Conservation (phyloP, 1,139 yeast species). For the Diutina ranongensis region DNA sequence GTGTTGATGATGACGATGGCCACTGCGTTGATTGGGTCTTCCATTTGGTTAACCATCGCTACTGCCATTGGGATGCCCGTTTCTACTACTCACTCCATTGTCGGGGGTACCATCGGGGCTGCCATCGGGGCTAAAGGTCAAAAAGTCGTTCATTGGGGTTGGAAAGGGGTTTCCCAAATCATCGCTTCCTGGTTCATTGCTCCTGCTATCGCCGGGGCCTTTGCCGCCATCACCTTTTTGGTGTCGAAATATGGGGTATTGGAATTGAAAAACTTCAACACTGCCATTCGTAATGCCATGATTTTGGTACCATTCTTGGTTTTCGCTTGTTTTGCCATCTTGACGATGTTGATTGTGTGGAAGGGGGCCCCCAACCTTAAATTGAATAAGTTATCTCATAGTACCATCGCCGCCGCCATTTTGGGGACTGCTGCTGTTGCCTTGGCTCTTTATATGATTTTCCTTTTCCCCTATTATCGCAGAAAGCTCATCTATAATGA, state of each 20-base stretch:
- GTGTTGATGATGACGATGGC: constrained; percentile 67
- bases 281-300: constrained; percentile 43
- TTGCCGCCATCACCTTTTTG: constrained; percentile 48
- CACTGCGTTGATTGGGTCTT: constrained; percentile 68
- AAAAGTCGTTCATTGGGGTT: constrained; percentile 55
- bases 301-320: constrained; percentile 50
- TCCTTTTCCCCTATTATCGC: constrained; percentile 52
- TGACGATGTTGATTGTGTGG: constrained; percentile 55
- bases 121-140: constrained; percentile 64
- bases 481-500: constrained; percentile 53
- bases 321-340: constrained; percentile 46
- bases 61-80: constrained; percentile 64
- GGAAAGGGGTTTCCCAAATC: constrained; percentile 63
- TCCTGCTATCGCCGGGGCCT: constrained; percentile 57
- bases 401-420: constrained; percentile 44
- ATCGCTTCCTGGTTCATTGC: constrained; percentile 79
- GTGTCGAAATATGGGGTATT: constrained; percentile 49
- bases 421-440: constrained; percentile 57
- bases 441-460: constrained; percentile 34
- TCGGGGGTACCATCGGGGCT: constrained; percentile 68
- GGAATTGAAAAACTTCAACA: constrained; percentile 37
- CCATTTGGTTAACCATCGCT: constrained; percentile 59
- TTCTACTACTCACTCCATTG: constrained; percentile 70
- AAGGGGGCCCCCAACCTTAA: constrained; percentile 63
- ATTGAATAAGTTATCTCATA: constrained; percentile 37